Conservation (phyloP, 2,329 filamentous ascomycete genomes). For the Calonectria henricotiae region DNA sequence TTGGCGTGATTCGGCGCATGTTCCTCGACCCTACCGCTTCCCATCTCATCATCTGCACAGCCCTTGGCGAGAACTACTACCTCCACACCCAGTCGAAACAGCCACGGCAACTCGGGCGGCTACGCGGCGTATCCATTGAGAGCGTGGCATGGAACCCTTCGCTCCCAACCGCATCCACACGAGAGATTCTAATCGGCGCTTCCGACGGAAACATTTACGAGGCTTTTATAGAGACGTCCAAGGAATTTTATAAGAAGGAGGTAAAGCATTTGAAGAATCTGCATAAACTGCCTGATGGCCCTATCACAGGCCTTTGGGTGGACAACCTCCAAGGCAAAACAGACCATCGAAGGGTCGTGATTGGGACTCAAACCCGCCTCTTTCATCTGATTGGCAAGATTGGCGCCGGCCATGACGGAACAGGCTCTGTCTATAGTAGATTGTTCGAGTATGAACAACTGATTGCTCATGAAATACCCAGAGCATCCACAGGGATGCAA, state of each 20-base stretch:
- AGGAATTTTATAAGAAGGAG: constrained; percentile 95
- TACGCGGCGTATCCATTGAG: constrained; percentile 91
- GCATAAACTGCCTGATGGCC: constrained; percentile 86
- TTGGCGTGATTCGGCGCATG: constrained; percentile 94
- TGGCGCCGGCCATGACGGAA: constrained; percentile 83
- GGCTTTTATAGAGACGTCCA: constrained; percentile 92
- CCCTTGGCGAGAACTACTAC: constrained; percentile 96
- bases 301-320: constrained; percentile 89
- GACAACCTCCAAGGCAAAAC: constrained; percentile 79
- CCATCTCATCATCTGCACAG: constrained; percentile 92
- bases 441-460: constrained; percentile 92
- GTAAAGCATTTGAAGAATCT: constrained; percentile 92
- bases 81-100: constrained; percentile 95
- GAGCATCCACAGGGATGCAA: constrained; percentile 68
- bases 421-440: constrained; percentile 87
- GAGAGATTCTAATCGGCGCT: constrained; percentile 93
- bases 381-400: constrained; percentile 87
- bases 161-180: constrained; percentile 91
- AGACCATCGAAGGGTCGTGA: constrained; percentile 83
- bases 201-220: constrained; percentile 98
- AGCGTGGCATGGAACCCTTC: constrained; percentile 96
- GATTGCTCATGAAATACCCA: constrained; percentile 80
- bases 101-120: constrained; percentile 83
- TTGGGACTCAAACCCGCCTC: constrained; percentile 84
- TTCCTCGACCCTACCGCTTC: constrained; percentile 98